These are phyloP conservation scores for Thermomucor indicae-seudaticae DNA, from an alignment of 371 early-diverging fungal species.

Conservation along the genomic window DNA sequence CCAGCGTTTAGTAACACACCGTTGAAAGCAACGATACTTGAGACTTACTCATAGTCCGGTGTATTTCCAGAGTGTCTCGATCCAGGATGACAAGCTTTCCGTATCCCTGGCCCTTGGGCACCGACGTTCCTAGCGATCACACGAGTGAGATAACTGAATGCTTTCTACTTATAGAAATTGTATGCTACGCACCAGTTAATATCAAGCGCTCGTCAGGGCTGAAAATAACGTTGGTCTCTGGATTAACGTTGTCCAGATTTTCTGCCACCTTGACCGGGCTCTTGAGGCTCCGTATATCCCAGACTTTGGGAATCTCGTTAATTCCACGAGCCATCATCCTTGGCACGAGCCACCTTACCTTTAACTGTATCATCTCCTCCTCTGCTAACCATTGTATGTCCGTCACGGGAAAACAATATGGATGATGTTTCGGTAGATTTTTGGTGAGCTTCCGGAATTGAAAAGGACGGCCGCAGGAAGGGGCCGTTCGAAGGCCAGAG, in stretches of 20 bases:
- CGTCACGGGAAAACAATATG: constrained; percentile 65
- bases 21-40: background rate
- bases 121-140: constrained; percentile 45
- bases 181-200: constrained; percentile 47
- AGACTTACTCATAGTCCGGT: constrained; percentile 45
- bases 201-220: constrained; percentile 81
- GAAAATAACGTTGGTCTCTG: constrained; percentile 83
- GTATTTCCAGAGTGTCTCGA: constrained; percentile 60
- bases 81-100: constrained; percentile 72
- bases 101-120: constrained; percentile 64
- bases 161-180: background rate
- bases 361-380: constrained; percentile 88
- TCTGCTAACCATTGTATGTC: constrained; percentile 64
- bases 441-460: constrained; percentile 67
- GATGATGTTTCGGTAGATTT: constrained; percentile 67
- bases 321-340: too few relatives aligned
- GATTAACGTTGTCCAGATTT: constrained; percentile 63
- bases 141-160: background rate
- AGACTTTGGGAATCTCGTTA: constrained; percentile 49
- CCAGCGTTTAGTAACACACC: background rate
- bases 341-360: too few relatives aligned
- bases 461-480: constrained; percentile 43
- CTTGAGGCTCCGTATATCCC: constrained; percentile 82
- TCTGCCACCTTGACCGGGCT: constrained; percentile 58
- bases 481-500: constrained; percentile 59